Evolutionary conservation across 2,329 filamentous ascomycete species (phyloP), one percentile per base, ranked within the genome.

Genomic region (Xylariales sp.): DNA sequence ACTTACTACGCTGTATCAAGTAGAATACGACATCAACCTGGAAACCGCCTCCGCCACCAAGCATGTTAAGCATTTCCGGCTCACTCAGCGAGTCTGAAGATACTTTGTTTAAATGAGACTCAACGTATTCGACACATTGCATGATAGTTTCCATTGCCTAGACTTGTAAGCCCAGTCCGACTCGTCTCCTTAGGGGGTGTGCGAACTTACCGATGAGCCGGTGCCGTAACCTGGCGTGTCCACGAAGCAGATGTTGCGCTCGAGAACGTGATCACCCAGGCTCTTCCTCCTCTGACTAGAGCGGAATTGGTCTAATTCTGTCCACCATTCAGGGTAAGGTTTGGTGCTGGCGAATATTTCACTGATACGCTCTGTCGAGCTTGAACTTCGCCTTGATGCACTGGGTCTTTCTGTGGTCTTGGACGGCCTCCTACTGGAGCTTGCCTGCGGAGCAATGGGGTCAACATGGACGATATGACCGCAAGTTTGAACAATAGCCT

Each of bases 381-480:
- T 44, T 40, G 55, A 52, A 44, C 56, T 18, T 32, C 39, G 53
- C 45, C 45, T 52, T 27, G 51, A 48, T 7, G 21, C 38, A 21
- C 42, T 22, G n/a, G 33, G 28, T 16, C 40, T 46, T 22, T 39
- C 38, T 12, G 43, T 38, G 9, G 45, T 31, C 36, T 44, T 37
- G 31, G 46, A 33, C 27, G 46, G 21, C 29, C 47, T 21, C 34
- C 46, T 40, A 18, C 40, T 41, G 27, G 46, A 37, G 32, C 62
- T 46, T 29, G 52, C 28, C 32, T 55, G 49, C 2, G 65, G 60
- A 3, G 66, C 61, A 35, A 82, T 66, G 3, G 84, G 75, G 57
- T 97, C 91, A 40, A 95, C 82, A 59, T 98, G 91, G 2, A 97
- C 91, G 47, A 98, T 95, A 56, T 97, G 88, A 56, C 90, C 81